Evolutionary conservation across 148 eudicot species (phyloP).

Genomic region (Silene latifolia): DNA sequence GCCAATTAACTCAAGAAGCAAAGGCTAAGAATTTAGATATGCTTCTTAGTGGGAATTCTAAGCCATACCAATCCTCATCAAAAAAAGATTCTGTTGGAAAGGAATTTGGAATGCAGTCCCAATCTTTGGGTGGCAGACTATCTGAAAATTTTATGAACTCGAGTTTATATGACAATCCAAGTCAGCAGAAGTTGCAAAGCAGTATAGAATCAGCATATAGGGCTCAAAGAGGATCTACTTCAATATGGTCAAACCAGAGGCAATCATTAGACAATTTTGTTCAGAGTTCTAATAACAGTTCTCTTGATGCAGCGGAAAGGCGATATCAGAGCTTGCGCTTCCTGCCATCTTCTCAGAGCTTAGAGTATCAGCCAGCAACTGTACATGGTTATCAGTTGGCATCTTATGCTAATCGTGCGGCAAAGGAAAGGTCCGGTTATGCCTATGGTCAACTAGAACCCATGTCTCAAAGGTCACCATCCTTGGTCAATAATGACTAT

Average conservation of each 20-base stretch:
- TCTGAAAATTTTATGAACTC: conserved; percentile 46
- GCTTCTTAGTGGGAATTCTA: conserved; percentile 52
- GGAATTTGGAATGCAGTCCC: conserved; percentile 39
- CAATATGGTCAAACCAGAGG: conserved; percentile 51
- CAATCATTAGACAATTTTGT: conserved; percentile 48
- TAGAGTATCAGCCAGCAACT: conserved; percentile 77
- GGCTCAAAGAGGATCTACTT: conserved; percentile 43
- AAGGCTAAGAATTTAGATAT: conserved; percentile 60
- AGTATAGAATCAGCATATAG: conserved; percentile 45
- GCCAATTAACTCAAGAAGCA: conserved; percentile 70
- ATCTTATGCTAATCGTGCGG: conserved; percentile 47
- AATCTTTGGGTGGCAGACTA: conserved; percentile 37
- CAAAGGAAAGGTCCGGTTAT: conserved; percentile 50
- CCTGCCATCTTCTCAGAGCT: conserved; percentile 61
- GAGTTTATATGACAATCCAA: conserved; percentile 37
- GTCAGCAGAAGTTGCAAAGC: conserved; percentile 38
- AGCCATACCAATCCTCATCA: conserved; percentile 16
- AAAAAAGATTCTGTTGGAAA: conserved; percentile 41
- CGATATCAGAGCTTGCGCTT: conserved; percentile 73
- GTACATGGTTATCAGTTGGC: conserved; percentile 74
- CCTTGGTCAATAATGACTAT: conserved; percentile 44
- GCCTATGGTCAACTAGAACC: conserved; percentile 43
- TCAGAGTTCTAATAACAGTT: conserved; percentile 34
- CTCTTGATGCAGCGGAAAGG: conserved; percentile 59
- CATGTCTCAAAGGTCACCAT: conserved; percentile 37